Evolutionary conservation across 2,329 filamentous ascomycete genomes (phyloP), one percentile per base, ranked within the genome.

Genomic region (Fusarium nygamai): DNA sequence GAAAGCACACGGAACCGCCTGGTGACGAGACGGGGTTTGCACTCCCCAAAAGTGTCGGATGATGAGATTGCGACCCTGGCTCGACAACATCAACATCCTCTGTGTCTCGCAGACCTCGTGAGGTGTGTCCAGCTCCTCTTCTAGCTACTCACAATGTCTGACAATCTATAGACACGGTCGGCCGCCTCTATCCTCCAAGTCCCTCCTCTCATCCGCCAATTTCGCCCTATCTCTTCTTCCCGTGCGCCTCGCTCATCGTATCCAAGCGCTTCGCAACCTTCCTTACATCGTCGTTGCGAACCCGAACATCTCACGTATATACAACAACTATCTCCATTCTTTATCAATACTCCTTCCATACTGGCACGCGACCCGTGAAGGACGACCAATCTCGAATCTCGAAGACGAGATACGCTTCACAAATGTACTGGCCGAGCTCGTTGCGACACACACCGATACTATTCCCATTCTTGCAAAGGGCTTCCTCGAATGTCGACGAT

Each of bases 271-370:
- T 24, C 92, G 95, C 73, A 98, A 97, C 81, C 90, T 99, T 14
- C 96, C 96, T 0, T 99, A 96, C 83, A 98, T 99, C 74, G 96
- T 99, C 63, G 96, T 99, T 33, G 95, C 96, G n/a, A 98, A 99
- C 81, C 94, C 95, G 2, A 94, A 98, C 81, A 95, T 99, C 76
- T 93, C 92, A 33, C 92, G 93, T 78, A 99, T 99, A 74, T 98
- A 98, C 86, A 92, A 94, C 83, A 98, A 98, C 84, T 99, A 99
- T 83, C 88, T 97, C 50, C 95, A 98, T 83, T 98, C 95, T 6
- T 87, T 99, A 27, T 96, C 94, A 5, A 97, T 95, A 2, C 88
- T 99, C 22, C 89, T 98, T 8, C 95, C 96, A 10, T 98, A 96
- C 85, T 83, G 82, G 78, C 82, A 83, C 79, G 91, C 92, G 38